Evolutionary conservation across 768 basidiomycete species (phyloP).

Genomic region (Calocybe cyanea): DNA sequence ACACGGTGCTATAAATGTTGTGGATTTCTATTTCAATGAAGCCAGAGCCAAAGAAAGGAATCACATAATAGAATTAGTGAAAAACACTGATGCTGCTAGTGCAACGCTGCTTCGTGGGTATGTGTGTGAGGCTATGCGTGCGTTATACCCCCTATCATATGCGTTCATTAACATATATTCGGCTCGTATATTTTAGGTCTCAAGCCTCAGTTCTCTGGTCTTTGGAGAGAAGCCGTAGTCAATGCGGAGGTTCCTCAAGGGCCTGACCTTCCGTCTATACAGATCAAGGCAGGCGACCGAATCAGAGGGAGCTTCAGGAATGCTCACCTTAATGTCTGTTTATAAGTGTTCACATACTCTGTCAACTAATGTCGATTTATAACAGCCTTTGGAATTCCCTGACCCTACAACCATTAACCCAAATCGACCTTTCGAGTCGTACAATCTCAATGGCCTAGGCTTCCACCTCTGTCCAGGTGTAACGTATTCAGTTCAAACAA

Average conservation of each 20-base stretch:
- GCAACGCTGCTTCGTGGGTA: conserved; percentile 41
- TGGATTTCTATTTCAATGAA: conserved; percentile 52
- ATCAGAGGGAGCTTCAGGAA: conserved; percentile 38
- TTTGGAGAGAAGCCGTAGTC: conserved; percentile 32
- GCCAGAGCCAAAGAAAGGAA: conserved; percentile 33
- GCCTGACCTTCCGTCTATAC: conserved; percentile 26
- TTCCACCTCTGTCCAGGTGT: conserved; percentile 39
- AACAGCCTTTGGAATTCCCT: conserved; percentile 39
- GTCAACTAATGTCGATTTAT: background rate
- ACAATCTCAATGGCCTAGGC: conserved; percentile 29
- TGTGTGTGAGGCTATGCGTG: conserved; percentile 48
- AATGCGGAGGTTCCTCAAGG: conserved; percentile 34
- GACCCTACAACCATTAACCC: conserved; percentile 37
- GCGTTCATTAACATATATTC: background rate
- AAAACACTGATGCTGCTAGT: conserved; percentile 28
- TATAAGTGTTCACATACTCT: conserved; percentile 3
- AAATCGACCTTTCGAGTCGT: conserved; percentile 26
- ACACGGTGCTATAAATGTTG: conserved; percentile 42
- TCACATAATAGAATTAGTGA: conserved; percentile 33
- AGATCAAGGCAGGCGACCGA: conserved; percentile 37
- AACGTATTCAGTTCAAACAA: conserved; percentile 31
- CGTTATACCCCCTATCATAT: conserved; percentile 14
- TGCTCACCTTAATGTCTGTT: conserved; percentile 37
- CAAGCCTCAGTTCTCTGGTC: conserved; percentile 37
- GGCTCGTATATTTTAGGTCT: conserved; percentile 21